Evolutionary conservation across 306 rosid genomes (phyloP).

Genomic region (Sicyos baderoa): DNA sequence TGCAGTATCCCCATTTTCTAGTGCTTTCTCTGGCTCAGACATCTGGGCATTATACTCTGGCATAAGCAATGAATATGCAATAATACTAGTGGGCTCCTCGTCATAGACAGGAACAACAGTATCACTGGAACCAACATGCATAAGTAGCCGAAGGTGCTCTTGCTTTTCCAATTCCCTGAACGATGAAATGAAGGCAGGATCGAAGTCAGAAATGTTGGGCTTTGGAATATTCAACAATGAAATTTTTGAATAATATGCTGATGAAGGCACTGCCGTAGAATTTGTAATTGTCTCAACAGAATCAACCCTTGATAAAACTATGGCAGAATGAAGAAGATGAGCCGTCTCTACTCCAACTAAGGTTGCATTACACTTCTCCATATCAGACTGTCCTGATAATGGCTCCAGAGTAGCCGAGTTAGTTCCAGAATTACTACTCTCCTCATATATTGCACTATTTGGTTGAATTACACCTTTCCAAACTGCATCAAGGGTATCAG

Average conservation of each 20-base stretch:
- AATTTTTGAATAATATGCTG: background rate
- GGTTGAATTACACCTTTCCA: conserved; percentile 67
- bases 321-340: conserved; percentile 12
- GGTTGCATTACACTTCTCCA: conserved; percentile 8
- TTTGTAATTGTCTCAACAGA: background rate
- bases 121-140: conserved; percentile 64
- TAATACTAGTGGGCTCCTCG: conserved; percentile 84
- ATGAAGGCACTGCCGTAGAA: background rate
- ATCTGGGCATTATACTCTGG: conserved; percentile 50
- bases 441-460: conserved; percentile 35
- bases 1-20: conserved; percentile 35
- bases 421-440: conserved; percentile 28
- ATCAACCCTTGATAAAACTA: conserved; percentile 5
- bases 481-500: conserved; percentile 80
- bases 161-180: conserved; percentile 62
- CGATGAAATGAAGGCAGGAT: conserved; percentile 58
- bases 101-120: conserved; percentile 81
- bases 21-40: conserved; percentile 47
- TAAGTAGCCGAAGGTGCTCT: conserved; percentile 66
- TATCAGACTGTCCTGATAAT: conserved; percentile 37
- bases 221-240: conserved; percentile 46
- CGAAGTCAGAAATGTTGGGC: conserved; percentile 45
- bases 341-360: conserved; percentile 11
- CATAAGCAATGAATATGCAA: conserved; percentile 65
- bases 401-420: conserved; percentile 26